phyloP scores from a whole-genome alignment of 129 eudicot species.

The Heracleum sosnowskyi region DNA sequence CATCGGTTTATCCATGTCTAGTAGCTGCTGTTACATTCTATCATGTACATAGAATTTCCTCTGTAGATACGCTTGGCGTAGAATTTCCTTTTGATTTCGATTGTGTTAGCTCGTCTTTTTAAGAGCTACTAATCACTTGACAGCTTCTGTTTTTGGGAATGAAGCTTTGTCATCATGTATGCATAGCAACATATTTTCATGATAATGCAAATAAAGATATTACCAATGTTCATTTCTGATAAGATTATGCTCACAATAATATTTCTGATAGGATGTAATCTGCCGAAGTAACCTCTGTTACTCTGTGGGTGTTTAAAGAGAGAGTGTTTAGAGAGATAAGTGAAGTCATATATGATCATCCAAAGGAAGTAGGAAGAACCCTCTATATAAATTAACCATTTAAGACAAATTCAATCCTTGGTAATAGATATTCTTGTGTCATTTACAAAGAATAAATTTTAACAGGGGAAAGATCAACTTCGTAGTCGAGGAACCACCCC shows the following conservation, averaged over 20 bases:
- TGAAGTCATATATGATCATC: too few relatives aligned
- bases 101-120: conserved; percentile 52
- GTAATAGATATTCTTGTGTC: too few relatives aligned
- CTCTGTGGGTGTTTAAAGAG: too few relatives aligned
- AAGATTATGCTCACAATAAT: not conserved
- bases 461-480: too few relatives aligned
- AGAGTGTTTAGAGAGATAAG: too few relatives aligned
- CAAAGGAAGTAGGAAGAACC: too few relatives aligned
- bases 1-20: conserved; percentile 57
- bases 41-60: conserved; percentile 14
- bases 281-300: too few relatives aligned
- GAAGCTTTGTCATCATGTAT: conserved; percentile 33
- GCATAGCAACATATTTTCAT: not conserved
- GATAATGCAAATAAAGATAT: conserved; percentile 12
- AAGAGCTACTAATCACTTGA: conserved; percentile 49
- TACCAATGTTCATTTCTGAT: not conserved
- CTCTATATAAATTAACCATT: too few relatives aligned
- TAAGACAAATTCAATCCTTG: too few relatives aligned
- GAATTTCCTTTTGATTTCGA: conserved; percentile 1
- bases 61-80: not conserved
- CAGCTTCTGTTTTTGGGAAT: conserved; percentile 41
- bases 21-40: not conserved
- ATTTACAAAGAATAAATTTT: too few relatives aligned
- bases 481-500: too few relatives aligned
- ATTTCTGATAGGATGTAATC: too few relatives aligned